Percentiles rank a stretch among this genome's conserved stretches.
These are phyloP conservation scores for Malus hybrid DNA, from an alignment of 331 rosid species.

Conservation along the genomic window DNA sequence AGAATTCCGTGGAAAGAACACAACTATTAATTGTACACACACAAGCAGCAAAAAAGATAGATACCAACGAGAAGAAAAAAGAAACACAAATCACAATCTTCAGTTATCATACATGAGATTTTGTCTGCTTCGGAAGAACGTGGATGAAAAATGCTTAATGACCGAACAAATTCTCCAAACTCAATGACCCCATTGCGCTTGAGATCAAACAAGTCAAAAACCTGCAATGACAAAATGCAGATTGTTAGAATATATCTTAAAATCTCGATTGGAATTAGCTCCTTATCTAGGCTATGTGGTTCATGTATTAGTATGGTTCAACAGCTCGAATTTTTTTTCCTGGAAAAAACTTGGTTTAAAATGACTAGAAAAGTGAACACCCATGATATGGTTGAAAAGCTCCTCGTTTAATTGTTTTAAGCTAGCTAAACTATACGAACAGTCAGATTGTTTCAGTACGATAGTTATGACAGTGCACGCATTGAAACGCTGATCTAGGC, in stretches of 20 bases:
- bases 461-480: background rate
- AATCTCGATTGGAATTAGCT: background rate
- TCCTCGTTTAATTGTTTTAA: background rate
- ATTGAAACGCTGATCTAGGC: background rate
- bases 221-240: constrained; percentile 27
- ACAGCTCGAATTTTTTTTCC: background rate
- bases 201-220: constrained; percentile 67
- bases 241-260: background rate
- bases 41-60: background rate
- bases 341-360: background rate
- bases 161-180: constrained; percentile 64
- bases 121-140: constrained; percentile 44
- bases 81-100: background rate
- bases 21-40: background rate
- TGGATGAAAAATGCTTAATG: constrained; percentile 70
- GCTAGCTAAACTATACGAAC: background rate
- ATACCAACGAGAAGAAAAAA: background rate
- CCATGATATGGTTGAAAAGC: background rate
- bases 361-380: background rate
- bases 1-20: background rate
- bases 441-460: background rate
- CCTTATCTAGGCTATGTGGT: background rate
- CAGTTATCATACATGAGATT: constrained; percentile 44
- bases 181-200: constrained; percentile 58
- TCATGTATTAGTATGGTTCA: background rate